These are phyloP conservation scores for Penicillium sclerotiorum DNA, from an alignment of 2,329 filamentous ascomycete species.

Conservation along the genomic window DNA sequence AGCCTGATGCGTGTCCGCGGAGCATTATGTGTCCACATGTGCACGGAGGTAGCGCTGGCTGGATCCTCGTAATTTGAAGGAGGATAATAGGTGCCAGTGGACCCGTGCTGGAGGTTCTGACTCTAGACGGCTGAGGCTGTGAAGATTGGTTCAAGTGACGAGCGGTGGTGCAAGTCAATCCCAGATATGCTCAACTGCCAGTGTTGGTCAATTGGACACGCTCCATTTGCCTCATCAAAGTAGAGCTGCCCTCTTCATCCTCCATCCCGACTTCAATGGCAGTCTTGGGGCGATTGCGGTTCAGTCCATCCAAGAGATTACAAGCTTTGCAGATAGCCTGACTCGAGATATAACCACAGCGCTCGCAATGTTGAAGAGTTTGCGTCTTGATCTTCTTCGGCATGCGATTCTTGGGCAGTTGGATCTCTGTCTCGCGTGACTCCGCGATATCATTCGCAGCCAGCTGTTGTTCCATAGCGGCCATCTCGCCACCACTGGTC, in stretches of 20 bases:
- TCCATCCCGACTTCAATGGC: conserved; percentile 49
- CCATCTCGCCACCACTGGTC: conserved; percentile 74
- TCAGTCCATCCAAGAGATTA: conserved; percentile 82
- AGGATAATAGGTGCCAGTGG: too few relatives aligned
- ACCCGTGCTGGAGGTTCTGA: too few relatives aligned
- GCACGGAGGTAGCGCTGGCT: too few relatives aligned
- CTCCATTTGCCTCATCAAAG: conserved; percentile 55
- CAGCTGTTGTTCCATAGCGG: conserved; percentile 75
- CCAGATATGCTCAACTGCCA: conserved; percentile 29
- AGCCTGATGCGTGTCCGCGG: too few relatives aligned
- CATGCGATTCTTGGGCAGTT: conserved; percentile 31
- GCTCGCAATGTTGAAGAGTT: conserved; percentile 74
- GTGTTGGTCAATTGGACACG: conserved; percentile 45
- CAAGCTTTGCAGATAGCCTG: conserved; percentile 94
- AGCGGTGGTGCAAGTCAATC: background rate
- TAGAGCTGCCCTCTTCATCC: conserved; percentile 56
- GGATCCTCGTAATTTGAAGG: too few relatives aligned
- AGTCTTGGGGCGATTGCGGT: conserved; percentile 65
- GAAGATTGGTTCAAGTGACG: too few relatives aligned
- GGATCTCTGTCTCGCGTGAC: conserved; percentile 68
- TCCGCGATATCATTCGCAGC: conserved; percentile 64
- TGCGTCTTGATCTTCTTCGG: conserved; percentile 54
- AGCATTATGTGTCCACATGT: too few relatives aligned
- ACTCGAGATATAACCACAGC: conserved; percentile 93
- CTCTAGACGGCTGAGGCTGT: too few relatives aligned